Conservation (phyloP, 345 rosid species). For the Gossypium thurberi region DNA sequence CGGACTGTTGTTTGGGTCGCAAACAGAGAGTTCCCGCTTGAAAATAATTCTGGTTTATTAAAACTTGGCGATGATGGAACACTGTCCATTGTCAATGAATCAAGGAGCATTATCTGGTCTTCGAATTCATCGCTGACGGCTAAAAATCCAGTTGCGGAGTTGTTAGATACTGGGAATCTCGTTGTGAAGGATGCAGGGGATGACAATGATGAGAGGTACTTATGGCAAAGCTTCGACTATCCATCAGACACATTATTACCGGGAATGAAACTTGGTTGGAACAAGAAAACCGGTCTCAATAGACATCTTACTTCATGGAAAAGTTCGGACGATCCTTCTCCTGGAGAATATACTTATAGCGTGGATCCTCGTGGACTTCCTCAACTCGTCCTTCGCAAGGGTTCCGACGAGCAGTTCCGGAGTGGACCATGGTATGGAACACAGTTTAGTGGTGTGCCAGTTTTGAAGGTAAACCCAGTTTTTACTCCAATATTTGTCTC, state of each 20-base stretch:
- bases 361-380: slow-evolving; percentile 11
- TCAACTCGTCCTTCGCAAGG: slow-evolving; percentile 8
- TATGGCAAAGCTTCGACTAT: slow-evolving; percentile 55
- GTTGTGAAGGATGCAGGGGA: slow-evolving; percentile 25
- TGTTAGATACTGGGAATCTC: slow-evolving; percentile 31
- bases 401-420: not conserved
- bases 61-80: slow-evolving; percentile 20
- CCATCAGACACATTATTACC: slow-evolving; percentile 40
- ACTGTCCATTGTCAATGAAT: slow-evolving; percentile 12
- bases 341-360: slow-evolving; percentile 8
- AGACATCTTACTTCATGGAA: slow-evolving; percentile 34
- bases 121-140: not conserved
- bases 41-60: slow-evolving; percentile 12
- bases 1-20: slow-evolving; percentile 43
- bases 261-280: slow-evolving; percentile 43
- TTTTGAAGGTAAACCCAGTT: slow-evolving; percentile 12
- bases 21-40: slow-evolving; percentile 18
- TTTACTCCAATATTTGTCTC: slow-evolving; percentile 10
- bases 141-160: not conserved
- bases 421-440: slow-evolving; percentile 23
- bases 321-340: slow-evolving; percentile 19
- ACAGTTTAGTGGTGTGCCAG: slow-evolving; percentile 24
- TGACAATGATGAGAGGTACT: slow-evolving; percentile 2
- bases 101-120: slow-evolving; percentile 1
- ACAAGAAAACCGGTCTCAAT: slow-evolving; percentile 15